Evolutionary conservation across 176 grass and related monocot genomes (phyloP).

Genomic region (Bonia amplexicaulis): DNA sequence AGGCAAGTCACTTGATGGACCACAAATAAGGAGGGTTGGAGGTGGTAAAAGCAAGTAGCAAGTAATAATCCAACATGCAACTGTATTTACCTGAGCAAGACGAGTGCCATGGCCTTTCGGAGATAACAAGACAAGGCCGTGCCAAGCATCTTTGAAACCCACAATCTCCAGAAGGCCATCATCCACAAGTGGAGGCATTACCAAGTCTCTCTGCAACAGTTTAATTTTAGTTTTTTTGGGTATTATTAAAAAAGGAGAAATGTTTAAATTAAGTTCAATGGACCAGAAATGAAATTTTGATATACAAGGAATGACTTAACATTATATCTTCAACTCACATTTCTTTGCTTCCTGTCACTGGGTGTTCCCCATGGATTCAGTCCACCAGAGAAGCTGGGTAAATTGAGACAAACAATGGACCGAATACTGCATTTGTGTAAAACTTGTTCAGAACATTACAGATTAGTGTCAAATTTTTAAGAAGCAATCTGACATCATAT

Average conservation of each 20-base stretch:
- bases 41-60: not conserved
- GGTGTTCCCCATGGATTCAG: slow-evolving; percentile 97
- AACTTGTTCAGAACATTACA: slow-evolving; percentile 31
- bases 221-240: slow-evolving; percentile 6
- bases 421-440: slow-evolving; percentile 71
- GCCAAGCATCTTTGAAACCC: slow-evolving; percentile 98
- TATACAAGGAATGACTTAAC: not conserved
- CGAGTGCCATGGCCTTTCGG: slow-evolving; percentile 90
- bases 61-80: not conserved
- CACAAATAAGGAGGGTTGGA: not conserved
- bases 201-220: slow-evolving; percentile 70
- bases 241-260: not conserved
- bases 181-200: slow-evolving; percentile 79
- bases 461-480: not conserved
- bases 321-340: slow-evolving; percentile 50
- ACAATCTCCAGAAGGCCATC: slow-evolving; percentile 96
- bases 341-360: slow-evolving; percentile 75
- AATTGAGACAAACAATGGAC: slow-evolving; percentile 91
- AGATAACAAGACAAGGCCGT: slow-evolving; percentile 81
- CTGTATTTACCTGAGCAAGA: slow-evolving; percentile 72
- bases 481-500: slow-evolving; percentile 1
- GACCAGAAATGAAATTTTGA: not conserved
- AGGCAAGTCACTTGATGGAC: not conserved
- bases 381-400: slow-evolving; percentile 98
- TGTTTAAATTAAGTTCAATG: slow-evolving; percentile 5